Evolutionary conservation across 2,329 filamentous ascomycete genomes (phyloP).

Genomic region (Chrysoporthe cubensis): DNA sequence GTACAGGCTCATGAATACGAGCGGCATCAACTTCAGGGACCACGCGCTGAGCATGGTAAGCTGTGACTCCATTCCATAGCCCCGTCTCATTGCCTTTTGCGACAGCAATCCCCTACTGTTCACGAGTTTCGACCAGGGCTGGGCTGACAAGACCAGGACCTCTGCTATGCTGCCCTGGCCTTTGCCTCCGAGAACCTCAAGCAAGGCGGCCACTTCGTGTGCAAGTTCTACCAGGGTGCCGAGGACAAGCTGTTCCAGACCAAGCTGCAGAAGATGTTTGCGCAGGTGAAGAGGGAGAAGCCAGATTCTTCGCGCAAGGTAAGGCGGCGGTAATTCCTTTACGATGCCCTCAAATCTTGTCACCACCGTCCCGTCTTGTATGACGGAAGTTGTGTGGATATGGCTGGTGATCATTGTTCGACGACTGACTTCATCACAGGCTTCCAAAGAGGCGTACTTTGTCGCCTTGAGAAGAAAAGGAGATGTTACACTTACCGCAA

Average conservation of each 20-base stretch:
- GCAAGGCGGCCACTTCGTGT: constrained; percentile 86
- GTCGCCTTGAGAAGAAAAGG: constrained; percentile 74
- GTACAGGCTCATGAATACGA: constrained; percentile 99
- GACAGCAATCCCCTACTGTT: neutral
- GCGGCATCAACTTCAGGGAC: constrained; percentile 82
- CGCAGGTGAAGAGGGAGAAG: constrained; percentile 82
- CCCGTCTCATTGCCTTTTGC: constrained; percentile 20
- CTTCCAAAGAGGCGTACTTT: constrained; percentile 86
- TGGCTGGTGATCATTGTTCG: neutral
- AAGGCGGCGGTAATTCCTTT: constrained; percentile 37
- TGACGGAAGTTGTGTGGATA: neutral
- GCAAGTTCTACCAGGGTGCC: constrained; percentile 93
- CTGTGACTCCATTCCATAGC: neutral
- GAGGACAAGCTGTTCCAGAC: constrained; percentile 83
- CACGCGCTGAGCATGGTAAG: constrained; percentile 94
- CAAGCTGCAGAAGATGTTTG: constrained; percentile 76
- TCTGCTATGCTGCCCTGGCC: constrained; percentile 81
- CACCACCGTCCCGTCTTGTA: constrained; percentile 18
- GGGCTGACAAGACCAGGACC: constrained; percentile 62
- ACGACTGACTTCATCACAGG: constrained; percentile 48
- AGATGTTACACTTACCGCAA: constrained; percentile 37
- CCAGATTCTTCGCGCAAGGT: constrained; percentile 88
- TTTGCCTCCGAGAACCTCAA: constrained; percentile 87
- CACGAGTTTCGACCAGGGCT: neutral
- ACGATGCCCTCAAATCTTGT: neutral